Percentiles rank a stretch among this genome's conserved stretches.
phyloP scores from a whole-genome alignment of 345 rosid species.

The Turritis glabra region DNA sequence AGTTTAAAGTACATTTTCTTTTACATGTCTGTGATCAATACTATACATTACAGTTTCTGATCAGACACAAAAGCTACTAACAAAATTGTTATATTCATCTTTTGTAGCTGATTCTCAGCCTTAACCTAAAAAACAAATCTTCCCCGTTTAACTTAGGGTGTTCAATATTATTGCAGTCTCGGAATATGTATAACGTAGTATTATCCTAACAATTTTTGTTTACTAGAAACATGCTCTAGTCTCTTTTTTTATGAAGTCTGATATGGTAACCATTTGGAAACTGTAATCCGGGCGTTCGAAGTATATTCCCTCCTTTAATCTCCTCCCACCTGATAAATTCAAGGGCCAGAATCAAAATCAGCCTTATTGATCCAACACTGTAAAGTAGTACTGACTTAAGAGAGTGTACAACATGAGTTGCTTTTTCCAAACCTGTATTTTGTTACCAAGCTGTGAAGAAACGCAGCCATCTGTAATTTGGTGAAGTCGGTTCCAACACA shows the following conservation, averaged over 20 bases:
- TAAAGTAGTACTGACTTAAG: neutral
- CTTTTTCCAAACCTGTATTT: conserved; percentile 63
- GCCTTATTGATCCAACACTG: neutral
- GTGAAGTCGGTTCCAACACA: conserved; percentile 96
- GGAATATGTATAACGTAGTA: neutral
- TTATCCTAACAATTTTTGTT: neutral
- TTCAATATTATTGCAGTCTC: neutral
- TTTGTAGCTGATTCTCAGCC: conserved; percentile 20
- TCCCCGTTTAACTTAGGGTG: conserved; percentile 17
- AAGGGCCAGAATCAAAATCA: conserved; percentile 18
- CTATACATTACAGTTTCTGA: conserved; percentile 35
- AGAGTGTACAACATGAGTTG: neutral
- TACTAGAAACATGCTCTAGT: conserved; percentile 23
- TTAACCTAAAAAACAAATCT: conserved; percentile 34
- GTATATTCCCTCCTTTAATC: conserved; percentile 69
- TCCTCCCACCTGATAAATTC: conserved; percentile 63
- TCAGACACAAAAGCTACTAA: conserved; percentile 11
- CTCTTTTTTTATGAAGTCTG: conserved; percentile 47
- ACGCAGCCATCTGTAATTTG: conserved; percentile 93
- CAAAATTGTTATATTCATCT: conserved; percentile 27
- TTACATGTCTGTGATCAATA: conserved; percentile 16
- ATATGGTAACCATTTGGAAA: conserved; percentile 85
- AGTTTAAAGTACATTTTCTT: neutral
- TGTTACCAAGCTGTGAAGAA: conserved; percentile 84
- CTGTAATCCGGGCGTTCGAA: conserved; percentile 87